Conservation (phyloP, 768 basidiomycete species). For the Tylopilus balloui region DNA sequence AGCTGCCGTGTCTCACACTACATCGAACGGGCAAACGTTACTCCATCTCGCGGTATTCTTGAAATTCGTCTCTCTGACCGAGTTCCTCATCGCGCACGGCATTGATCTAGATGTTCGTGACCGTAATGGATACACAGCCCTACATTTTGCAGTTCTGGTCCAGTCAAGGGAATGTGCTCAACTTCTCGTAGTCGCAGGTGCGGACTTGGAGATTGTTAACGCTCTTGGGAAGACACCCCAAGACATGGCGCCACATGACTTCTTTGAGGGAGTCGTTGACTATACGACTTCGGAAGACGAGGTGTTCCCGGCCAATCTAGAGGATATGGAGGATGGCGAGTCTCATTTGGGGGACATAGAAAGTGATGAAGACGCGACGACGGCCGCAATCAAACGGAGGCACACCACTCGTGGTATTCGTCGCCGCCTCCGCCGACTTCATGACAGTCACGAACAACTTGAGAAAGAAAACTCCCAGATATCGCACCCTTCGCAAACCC, state of each 20-base stretch:
- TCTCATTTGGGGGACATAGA: conserved; percentile 68
- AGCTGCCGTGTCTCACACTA: conserved; percentile 65
- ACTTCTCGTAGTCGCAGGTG: conserved; percentile 73
- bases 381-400: conserved; percentile 28
- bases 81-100: conserved; percentile 65
- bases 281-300: conserved; percentile 18
- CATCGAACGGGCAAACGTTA: conserved; percentile 75
- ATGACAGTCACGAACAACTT: conserved; percentile 18
- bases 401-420: conserved; percentile 33
- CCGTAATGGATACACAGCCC: conserved; percentile 82
- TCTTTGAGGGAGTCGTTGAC: conserved; percentile 39
- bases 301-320: conserved; percentile 18
- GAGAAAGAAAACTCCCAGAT: neutral
- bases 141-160: conserved; percentile 78
- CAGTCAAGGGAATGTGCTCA: conserved; percentile 60
- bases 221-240: conserved; percentile 63
- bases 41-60: conserved; percentile 85
- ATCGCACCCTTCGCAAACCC: neutral
- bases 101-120: conserved; percentile 84
- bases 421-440: conserved; percentile 21
- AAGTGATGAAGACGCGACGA: conserved; percentile 52
- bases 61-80: conserved; percentile 64
- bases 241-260: conserved; percentile 48
- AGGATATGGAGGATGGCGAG: conserved; percentile 52
- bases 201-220: conserved; percentile 73